phyloP scores from a whole-genome alignment of 768 basidiomycete species.

The Termitomyces bulborhizus region DNA sequence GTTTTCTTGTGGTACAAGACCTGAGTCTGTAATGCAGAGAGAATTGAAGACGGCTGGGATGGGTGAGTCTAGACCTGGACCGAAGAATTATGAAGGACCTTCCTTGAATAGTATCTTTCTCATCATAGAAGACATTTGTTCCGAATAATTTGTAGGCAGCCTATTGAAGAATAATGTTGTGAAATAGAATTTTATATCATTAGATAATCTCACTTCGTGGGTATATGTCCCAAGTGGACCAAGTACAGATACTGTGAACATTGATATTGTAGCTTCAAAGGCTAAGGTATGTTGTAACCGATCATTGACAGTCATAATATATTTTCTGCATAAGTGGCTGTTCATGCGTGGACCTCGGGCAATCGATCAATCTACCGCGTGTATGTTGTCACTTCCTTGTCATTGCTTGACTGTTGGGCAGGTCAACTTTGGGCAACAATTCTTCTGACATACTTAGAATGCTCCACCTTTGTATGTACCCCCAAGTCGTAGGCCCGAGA shows the following conservation, averaged over 20 bases:
- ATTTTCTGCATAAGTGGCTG: too few species aligned
- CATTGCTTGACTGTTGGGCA: too few species aligned
- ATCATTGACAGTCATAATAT: too few species aligned
- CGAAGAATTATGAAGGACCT: neutral
- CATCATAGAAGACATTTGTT: conserved; percentile 23
- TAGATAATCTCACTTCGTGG: conserved; percentile 35
- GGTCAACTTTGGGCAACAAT: too few species aligned
- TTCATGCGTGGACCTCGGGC: too few species aligned
- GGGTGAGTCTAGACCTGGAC: neutral
- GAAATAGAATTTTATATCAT: neutral
- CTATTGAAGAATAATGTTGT: conserved; percentile 17
- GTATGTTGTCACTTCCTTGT: too few species aligned
- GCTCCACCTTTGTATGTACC: too few species aligned
- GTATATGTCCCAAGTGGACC: conserved; percentile 71
- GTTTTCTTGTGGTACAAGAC: conserved; percentile 79
- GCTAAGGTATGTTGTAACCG: too few species aligned
- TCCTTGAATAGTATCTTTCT: conserved; percentile 29
- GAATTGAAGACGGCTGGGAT: conserved; percentile 52
- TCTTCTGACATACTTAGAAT: too few species aligned
- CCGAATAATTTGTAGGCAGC: conserved; percentile 36
- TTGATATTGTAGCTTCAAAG: neutral
- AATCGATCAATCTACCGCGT: too few species aligned
- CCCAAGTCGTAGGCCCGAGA: too few species aligned
- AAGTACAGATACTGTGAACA: conserved; percentile 42
- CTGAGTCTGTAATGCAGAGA: conserved; percentile 39